phyloP scores from a whole-genome alignment of 129 eudicot genomes.

The Artemisia annua region DNA sequence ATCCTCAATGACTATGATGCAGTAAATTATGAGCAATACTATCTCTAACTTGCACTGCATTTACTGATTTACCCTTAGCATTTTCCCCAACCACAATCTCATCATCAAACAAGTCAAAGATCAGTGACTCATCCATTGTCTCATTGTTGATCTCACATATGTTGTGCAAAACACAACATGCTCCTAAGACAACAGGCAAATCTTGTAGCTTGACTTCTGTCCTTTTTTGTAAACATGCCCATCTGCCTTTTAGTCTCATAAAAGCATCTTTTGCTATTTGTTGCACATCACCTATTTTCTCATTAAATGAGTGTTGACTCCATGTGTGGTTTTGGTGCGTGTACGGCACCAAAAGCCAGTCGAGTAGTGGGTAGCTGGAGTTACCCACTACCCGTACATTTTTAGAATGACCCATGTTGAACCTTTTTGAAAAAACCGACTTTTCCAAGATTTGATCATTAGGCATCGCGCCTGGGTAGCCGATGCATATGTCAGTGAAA shows the following conservation, averaged over 20 bases:
- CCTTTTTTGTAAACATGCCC: conserved; percentile 75
- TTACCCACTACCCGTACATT: conserved; percentile 51
- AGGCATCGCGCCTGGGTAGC: conserved; percentile 79
- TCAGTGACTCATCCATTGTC: conserved; percentile 39
- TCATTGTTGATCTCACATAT: conserved; percentile 70
- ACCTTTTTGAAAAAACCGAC: conserved; percentile 58
- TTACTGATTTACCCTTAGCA: conserved; percentile 42
- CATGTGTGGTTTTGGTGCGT: conserved; percentile 63
- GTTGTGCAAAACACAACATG: conserved; percentile 81
- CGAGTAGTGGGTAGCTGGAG: conserved; percentile 46
- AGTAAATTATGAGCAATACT: conserved; percentile 66
- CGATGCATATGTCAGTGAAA: conserved; percentile 66
- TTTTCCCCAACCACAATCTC: conserved; percentile 43
- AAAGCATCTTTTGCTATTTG: conserved; percentile 60
- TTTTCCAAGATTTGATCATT: conserved; percentile 70
- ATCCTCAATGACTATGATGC: conserved; percentile 38
- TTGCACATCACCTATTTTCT: conserved; percentile 56
- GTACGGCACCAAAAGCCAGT: conserved; percentile 72
- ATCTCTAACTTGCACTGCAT: conserved; percentile 59
- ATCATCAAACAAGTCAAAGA: conserved; percentile 63
- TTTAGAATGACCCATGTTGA: conserved; percentile 43
- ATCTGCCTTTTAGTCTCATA: conserved; percentile 63
- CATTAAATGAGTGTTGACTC: conserved; percentile 72
- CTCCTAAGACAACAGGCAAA: conserved; percentile 69
- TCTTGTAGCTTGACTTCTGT: conserved; percentile 86